Base-by-base conservation (phyloP, 495 filamentous ascomycete genomes). In the Penicillium cosmopolitanum region DNA sequence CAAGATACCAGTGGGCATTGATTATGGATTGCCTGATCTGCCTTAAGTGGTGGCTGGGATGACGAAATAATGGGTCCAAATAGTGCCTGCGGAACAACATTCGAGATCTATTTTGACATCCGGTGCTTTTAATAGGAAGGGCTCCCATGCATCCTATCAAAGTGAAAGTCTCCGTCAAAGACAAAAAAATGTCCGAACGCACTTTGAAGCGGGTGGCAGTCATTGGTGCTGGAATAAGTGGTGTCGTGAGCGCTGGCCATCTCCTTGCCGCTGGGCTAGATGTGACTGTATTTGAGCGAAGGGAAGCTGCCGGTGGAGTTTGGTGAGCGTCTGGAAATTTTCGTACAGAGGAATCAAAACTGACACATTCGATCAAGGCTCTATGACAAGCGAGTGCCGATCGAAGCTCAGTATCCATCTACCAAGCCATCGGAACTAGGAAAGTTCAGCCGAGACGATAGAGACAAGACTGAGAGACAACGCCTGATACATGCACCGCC, bases 211-310 rank as follows among this genome's bases (percentile, higher is more conserved):
- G 68, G 28, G 84, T 89, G 1, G 89, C 86, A 11, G 81, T 91
- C 15, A 87, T 91, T 56, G 89, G 89, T 3, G 87, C 87, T 28
- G 87, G 89, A 9, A 85, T 90, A 42, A 88, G 85, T 55, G 87
- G 89, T 9, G 81, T 91, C 25, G 79, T 80, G 4, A 75, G 85
- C 11, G 85, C 86, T 16, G 85, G 80, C 7, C 85, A 90, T 69
- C 75, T 91, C 35, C 78, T 84, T 35, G 78, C 71, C 28, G 76
- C 78, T 50, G 85, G 84, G 1, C 58, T 89, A n/a, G 72, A 84
- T 4, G 84, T 89, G 34, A 84, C 79, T 0, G 81, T 90, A 0
- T 89, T 86, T 64, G 87, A 91, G 61, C 80, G 88, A 36, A 84
- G 80, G 28, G 70, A 76, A 47, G 75, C 72, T 3, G 72, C 82